phyloP scores from a whole-genome alignment of 306 rosid genomes.

The Mimosa bimucronata region DNA sequence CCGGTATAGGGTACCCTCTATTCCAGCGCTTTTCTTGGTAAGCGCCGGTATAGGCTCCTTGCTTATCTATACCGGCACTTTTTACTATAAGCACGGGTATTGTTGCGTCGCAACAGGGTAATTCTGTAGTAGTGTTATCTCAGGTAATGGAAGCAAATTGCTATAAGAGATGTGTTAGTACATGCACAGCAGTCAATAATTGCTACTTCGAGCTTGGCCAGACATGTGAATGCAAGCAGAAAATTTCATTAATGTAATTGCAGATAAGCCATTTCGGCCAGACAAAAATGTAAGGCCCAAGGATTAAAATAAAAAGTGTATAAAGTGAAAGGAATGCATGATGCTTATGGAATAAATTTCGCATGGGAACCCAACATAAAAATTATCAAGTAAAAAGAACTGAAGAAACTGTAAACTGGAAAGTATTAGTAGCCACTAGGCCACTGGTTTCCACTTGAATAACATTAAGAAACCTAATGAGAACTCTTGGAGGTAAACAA shows the following conservation, averaged over 20 bases:
- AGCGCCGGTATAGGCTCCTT: too few species aligned
- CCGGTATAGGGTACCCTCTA: too few species aligned
- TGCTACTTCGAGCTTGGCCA: slow-evolving; percentile 21
- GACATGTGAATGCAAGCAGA: slow-evolving; percentile 8
- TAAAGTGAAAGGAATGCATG: background rate
- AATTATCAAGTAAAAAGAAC: background rate
- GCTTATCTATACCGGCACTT: too few species aligned
- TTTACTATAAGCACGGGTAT: too few species aligned
- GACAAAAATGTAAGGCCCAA: background rate
- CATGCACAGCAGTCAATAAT: slow-evolving; percentile 2
- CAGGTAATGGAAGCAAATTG: slow-evolving; percentile 15
- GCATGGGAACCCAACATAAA: background rate
- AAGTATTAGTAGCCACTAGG: background rate
- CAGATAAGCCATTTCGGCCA: background rate
- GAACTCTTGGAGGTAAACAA: too few species aligned
- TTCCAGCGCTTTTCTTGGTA: too few species aligned
- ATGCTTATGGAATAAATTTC: background rate
- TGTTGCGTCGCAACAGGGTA: too few species aligned
- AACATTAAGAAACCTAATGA: too few species aligned
- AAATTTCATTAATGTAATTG: background rate
- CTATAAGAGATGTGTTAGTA: slow-evolving; percentile 9
- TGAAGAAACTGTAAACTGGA: background rate
- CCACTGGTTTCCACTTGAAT: background rate
- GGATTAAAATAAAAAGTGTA: background rate
- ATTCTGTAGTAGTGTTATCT: too few species aligned